Conservation (phyloP, 768 basidiomycete genomes). For the Tulasnella sp. region DNA sequence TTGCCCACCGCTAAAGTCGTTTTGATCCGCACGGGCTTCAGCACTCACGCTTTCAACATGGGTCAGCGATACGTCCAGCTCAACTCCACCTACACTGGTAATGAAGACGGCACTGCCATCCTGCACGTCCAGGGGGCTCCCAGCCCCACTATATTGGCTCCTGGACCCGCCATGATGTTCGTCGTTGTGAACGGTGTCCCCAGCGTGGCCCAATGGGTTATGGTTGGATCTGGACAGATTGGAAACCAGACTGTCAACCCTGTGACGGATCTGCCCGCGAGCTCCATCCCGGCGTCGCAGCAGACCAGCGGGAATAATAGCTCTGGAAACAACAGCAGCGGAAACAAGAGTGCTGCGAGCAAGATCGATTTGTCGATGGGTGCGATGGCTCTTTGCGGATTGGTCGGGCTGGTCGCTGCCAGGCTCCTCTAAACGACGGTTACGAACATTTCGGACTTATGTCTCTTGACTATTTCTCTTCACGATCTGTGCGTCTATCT, state of each 20-base stretch:
- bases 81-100: slow-evolving; percentile 76
- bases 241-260: slow-evolving; percentile 53
- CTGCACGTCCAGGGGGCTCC: slow-evolving; percentile 81
- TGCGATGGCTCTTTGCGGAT: not conserved
- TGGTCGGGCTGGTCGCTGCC: not conserved
- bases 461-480: not conserved
- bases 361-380: not conserved
- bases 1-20: slow-evolving; percentile 69
- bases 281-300: not conserved
- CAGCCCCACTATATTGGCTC: slow-evolving; percentile 78
- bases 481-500: not conserved
- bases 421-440: not conserved
- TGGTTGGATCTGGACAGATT: slow-evolving; percentile 71
- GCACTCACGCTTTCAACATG: slow-evolving; percentile 54
- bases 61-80: slow-evolving; percentile 75
- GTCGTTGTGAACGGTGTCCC: slow-evolving; percentile 82
- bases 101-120: slow-evolving; percentile 64
- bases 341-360: not conserved
- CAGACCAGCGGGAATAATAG: not conserved
- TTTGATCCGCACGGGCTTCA: slow-evolving; percentile 67
- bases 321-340: not conserved
- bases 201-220: slow-evolving; percentile 66
- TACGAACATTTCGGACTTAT: not conserved
- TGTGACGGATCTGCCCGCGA: slow-evolving; percentile 42
- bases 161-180: slow-evolving; percentile 78